phyloP scores from a whole-genome alignment of 2,329 filamentous ascomycete species.

The Rutstroemia sp. region DNA sequence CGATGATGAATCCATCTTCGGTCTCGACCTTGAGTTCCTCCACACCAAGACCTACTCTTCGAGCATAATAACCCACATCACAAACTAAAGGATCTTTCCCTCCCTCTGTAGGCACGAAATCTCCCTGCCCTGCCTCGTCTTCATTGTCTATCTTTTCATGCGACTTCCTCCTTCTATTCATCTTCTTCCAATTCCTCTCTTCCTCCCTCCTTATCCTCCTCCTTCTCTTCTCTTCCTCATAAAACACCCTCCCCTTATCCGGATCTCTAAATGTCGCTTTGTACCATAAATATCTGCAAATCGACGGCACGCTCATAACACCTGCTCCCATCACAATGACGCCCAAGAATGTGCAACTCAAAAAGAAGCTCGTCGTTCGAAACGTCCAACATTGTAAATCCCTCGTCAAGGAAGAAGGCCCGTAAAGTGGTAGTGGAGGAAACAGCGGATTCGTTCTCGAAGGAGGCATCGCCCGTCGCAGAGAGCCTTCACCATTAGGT shows the following conservation, averaged over 20 bases:
- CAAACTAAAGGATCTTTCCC: slow-evolving; percentile 71
- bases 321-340: slow-evolving; percentile 69
- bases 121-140: slow-evolving; percentile 35
- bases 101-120: slow-evolving; percentile 67
- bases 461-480: slow-evolving; percentile 47
- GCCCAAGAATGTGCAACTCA: slow-evolving; percentile 71
- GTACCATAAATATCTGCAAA: slow-evolving; percentile 42
- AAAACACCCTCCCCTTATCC: slow-evolving; percentile 56
- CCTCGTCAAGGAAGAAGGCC: slow-evolving; percentile 60
- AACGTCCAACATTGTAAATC: slow-evolving; percentile 60
- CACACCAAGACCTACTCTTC: slow-evolving; percentile 77
- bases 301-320: slow-evolving; percentile 54
- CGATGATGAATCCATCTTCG: slow-evolving; percentile 87
- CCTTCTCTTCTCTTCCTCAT: slow-evolving; percentile 61
- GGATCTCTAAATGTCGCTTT: slow-evolving; percentile 53
- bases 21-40: slow-evolving; percentile 82
- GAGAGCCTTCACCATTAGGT: slow-evolving; percentile 39
- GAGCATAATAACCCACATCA: slow-evolving; percentile 79
- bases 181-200: slow-evolving; percentile 53
- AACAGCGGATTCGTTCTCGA: slow-evolving; percentile 74
- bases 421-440: slow-evolving; percentile 75
- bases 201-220: slow-evolving; percentile 48
- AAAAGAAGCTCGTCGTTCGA: slow-evolving; percentile 59
- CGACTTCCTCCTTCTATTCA: slow-evolving; percentile 34
- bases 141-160: slow-evolving; percentile 29